Evolutionary conservation across 2,329 filamentous ascomycete genomes (phyloP), one percentile per base, ranked within the genome.

Genomic region (Arachnopeziza araneosa): DNA sequence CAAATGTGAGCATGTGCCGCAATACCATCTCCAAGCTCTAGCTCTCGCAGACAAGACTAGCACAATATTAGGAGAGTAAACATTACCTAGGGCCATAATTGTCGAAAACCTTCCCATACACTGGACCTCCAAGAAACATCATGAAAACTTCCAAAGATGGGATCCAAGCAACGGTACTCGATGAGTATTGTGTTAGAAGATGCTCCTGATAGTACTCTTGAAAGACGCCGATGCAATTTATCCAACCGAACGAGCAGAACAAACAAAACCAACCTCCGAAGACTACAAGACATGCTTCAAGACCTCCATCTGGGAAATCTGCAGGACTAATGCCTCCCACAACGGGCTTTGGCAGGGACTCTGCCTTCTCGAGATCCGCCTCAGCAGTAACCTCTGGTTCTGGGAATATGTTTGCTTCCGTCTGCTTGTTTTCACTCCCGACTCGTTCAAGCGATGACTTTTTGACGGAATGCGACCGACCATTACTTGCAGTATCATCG

Each of bases 301-400:
- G 52, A 1, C 84, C 84, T 50, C 84, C 84, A 66, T 87, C 84
- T 0, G 84, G 84, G 60, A 84, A 85, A 63, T 82, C 80, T n/a
- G 72, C 71, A 7, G 80, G 78, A 57, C 75, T 76, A 62, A 65
- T 54, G 44, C 68, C 69, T 24, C 69, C 69, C 48, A 58, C 49
- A 12, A 48, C 30, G 14, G 60, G 50, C 23, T 61, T 67, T 14
- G 62, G 64, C 54, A 61, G 57, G 6, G 53, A 66, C 58, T 60
- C 68, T 26, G 60, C 68, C 63, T 69, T 72, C 62, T 78, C 76
- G 76, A 98, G 96, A 76, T 99, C 95, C 68, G 95, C 93, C 75
- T 95, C 86, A 58, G 93, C 93, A 78, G 97, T 93, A 67, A 96
- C 89, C 63, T 90, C 95, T 69, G 93, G 91, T 60, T 93, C 93